Conservation (phyloP, 2,329 filamentous ascomycete species). For the Coniochaeta ligniaria region DNA sequence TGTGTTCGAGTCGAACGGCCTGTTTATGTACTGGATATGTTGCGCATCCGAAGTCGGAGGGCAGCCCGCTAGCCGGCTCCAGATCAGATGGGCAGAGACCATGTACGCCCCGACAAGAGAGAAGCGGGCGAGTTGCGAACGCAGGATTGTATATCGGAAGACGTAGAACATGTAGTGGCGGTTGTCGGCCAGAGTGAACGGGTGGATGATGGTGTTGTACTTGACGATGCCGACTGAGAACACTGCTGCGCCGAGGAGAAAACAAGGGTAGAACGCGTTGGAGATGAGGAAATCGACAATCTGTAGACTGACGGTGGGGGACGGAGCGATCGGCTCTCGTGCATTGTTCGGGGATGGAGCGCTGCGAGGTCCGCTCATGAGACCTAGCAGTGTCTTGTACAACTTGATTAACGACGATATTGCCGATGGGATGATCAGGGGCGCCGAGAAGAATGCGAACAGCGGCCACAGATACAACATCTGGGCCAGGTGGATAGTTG, state of each 20-base stretch:
- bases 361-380: not conserved
- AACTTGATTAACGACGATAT: conserved; percentile 30
- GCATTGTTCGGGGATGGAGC: not conserved
- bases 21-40: conserved; percentile 1
- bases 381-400: not conserved
- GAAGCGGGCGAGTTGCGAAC: conserved; percentile 57
- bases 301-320: conserved; percentile 3
- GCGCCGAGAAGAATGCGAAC: conserved; percentile 81
- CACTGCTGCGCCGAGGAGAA: conserved; percentile 25
- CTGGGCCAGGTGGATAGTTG: conserved; percentile 81
- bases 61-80: conserved; percentile 51
- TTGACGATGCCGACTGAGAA: conserved; percentile 47
- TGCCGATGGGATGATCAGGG: conserved; percentile 54
- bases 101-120: conserved; percentile 64
- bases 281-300: conserved; percentile 19
- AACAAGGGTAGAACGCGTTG: conserved; percentile 28
- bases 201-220: conserved; percentile 89
- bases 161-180: conserved; percentile 96
- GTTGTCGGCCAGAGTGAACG: conserved; percentile 94
- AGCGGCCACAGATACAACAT: conserved; percentile 95
- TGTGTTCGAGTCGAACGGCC: conserved; percentile 3
- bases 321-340: not conserved
- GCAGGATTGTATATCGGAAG: conserved; percentile 75
- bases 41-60: not conserved
- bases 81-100: conserved; percentile 59